Conservation (phyloP, 306 rosid species). For the Aeschynomene evenia region DNA sequence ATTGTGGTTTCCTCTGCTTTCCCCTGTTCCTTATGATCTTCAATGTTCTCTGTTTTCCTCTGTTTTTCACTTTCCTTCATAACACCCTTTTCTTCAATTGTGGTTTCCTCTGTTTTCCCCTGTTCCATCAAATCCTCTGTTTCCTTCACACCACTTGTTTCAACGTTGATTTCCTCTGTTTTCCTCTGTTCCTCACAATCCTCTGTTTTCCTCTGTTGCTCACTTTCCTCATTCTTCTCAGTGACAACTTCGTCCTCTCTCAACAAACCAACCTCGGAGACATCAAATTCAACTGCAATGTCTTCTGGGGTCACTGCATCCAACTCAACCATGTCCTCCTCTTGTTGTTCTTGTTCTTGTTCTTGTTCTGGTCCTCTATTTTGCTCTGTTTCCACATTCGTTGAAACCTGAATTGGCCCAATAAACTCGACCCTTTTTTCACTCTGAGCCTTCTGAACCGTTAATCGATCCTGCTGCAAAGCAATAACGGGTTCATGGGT, state of each 20-base stretch:
- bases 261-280: not conserved
- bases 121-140: not conserved
- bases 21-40: slow-evolving; percentile 4
- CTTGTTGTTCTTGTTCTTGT: not conserved
- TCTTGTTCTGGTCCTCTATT: not conserved
- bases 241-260: not conserved
- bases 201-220: too few relatives aligned
- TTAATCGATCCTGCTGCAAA: slow-evolving; percentile 22
- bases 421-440: slow-evolving; percentile 35
- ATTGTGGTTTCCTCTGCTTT: slow-evolving; percentile 12
- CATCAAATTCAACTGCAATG: not conserved
- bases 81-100: not conserved
- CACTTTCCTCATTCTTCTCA: not conserved
- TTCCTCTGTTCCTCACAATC: not conserved
- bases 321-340: not conserved
- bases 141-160: too few relatives aligned
- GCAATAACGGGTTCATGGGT: not conserved
- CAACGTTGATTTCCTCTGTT: not conserved
- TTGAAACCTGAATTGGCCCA: slow-evolving; percentile 5
- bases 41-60: not conserved
- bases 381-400: slow-evolving; percentile 8
- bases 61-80: not conserved
- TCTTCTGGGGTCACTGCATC: not conserved
- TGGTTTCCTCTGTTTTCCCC: not conserved
- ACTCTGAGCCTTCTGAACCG: slow-evolving; percentile 27